Evolutionary conservation across 2,329 filamentous ascomycete genomes (phyloP).

Genomic region (Neoascochyta sp.): DNA sequence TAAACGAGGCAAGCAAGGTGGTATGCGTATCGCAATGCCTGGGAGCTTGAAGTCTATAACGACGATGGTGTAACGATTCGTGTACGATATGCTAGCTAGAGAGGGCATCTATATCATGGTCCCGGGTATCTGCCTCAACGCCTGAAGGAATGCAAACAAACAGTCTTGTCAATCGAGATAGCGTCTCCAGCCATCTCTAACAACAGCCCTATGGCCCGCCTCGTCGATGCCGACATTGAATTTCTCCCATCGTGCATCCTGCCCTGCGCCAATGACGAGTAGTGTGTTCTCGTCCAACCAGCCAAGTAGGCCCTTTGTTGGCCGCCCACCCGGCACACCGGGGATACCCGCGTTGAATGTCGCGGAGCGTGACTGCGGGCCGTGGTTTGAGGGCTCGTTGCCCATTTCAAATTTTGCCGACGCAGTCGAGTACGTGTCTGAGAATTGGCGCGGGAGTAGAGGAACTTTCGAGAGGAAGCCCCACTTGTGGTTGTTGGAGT

Average conservation of each 20-base stretch:
- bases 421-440: conserved; percentile 82
- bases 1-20: too few relatives aligned
- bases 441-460: conserved; percentile 80
- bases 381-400: conserved; percentile 56
- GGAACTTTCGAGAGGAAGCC: conserved; percentile 80
- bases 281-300: conserved; percentile 75
- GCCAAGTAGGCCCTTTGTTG: conserved; percentile 78
- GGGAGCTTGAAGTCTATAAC: too few relatives aligned
- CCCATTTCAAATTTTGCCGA: conserved; percentile 79
- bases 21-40: too few relatives aligned
- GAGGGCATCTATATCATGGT: too few relatives aligned
- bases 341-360: conserved; percentile 48
- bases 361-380: conserved; percentile 26
- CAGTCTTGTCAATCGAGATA: conserved; percentile 52
- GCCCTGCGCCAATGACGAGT: conserved; percentile 73
- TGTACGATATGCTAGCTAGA: too few relatives aligned
- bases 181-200: conserved; percentile 76
- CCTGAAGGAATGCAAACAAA: not conserved
- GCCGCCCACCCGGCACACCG: conserved; percentile 53
- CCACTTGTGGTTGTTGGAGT: conserved; percentile 59
- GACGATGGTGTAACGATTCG: too few relatives aligned
- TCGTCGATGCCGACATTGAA: conserved; percentile 54
- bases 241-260: conserved; percentile 82
- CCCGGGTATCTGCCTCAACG: not conserved
- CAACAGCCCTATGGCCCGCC: conserved; percentile 63